Percentiles rank a stretch among this genome's conserved stretches.
phyloP scores from a whole-genome alignment of 176 grass and related monocot species.

The Alopecurus myosuroides region DNA sequence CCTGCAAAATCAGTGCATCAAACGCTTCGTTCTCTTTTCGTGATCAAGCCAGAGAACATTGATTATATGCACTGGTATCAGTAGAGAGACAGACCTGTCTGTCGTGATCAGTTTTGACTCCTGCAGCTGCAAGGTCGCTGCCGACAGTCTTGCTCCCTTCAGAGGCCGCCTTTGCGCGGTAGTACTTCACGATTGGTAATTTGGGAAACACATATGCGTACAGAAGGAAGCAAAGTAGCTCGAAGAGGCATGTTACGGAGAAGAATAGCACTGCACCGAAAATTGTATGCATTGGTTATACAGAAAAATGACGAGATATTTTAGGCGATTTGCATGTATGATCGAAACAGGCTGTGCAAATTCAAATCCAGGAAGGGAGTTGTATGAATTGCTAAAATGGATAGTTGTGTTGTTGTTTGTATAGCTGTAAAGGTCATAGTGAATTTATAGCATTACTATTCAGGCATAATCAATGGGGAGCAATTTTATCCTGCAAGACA shows the following conservation, averaged over 20 bases:
- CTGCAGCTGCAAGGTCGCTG: slow-evolving; percentile 63
- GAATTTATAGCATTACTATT: neutral
- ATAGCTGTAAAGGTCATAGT: neutral
- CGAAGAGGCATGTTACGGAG: slow-evolving; percentile 58
- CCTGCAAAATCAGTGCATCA: slow-evolving; percentile 21
- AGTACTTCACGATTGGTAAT: slow-evolving; percentile 78
- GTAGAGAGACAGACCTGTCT: slow-evolving; percentile 8
- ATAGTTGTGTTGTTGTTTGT: neutral
- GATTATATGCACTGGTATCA: neutral
- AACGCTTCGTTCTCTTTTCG: neutral
- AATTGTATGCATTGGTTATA: neutral
- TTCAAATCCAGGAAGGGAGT: neutral
- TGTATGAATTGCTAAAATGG: neutral
- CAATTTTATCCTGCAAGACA: no score
- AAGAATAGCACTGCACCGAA: slow-evolving; percentile 59
- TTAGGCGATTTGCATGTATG: neutral
- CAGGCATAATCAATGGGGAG: no score
- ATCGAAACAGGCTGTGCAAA: neutral
- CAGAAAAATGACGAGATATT: neutral
- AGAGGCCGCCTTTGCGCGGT: slow-evolving; percentile 58
- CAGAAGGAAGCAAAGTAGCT: slow-evolving; percentile 57
- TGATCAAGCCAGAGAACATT: neutral
- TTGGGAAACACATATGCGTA: slow-evolving; percentile 83
- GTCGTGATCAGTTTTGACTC: slow-evolving; percentile 20
- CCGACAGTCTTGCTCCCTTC: slow-evolving; percentile 62